Evolutionary conservation across 192 early-diverging fungal genomes (phyloP).

Genomic region (Coemansia sp.): DNA sequence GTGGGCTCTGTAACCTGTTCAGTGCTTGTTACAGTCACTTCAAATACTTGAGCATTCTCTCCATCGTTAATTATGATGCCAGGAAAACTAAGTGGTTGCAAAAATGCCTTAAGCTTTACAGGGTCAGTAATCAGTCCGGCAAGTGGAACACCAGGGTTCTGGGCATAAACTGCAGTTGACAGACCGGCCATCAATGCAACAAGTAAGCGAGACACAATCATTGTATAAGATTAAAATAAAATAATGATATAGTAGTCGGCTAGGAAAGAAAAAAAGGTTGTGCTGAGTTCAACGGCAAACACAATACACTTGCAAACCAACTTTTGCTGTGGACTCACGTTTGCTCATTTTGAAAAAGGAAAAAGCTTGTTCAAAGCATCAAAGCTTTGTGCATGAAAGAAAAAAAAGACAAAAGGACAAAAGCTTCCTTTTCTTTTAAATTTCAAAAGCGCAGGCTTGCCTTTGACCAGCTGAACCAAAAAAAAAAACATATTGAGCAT

Average conservation of each 20-base stretch:
- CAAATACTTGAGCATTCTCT: not conserved
- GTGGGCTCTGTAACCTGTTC: not conserved
- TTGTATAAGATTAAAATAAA: not conserved
- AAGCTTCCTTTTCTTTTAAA: not conserved
- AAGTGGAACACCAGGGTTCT: not conserved
- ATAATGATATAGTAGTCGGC: not conserved
- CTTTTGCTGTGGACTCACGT: not conserved
- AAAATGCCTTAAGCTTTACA: not conserved
- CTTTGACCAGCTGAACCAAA: no score
- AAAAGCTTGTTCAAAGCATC: not conserved
- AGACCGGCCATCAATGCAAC: conserved; percentile 22
- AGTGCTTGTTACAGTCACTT: not conserved
- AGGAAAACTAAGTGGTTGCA: not conserved
- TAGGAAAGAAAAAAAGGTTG: not conserved
- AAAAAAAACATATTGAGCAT: no score
- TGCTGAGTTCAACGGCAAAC: no score
- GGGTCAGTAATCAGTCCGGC: not conserved
- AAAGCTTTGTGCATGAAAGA: not conserved
- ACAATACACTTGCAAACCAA: no score
- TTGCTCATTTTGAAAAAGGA: not conserved
- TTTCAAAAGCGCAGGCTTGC: no score
- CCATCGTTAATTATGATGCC: not conserved
- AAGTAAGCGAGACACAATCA: not conserved
- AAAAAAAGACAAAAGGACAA: not conserved
- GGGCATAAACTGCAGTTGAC: conserved; percentile 5